Percentiles rank a stretch among this genome's conserved stretches.
Evolutionary conservation across 2,329 filamentous ascomycete genomes (phyloP).

Genomic region (Neophaeococcomyces aloes): DNA sequence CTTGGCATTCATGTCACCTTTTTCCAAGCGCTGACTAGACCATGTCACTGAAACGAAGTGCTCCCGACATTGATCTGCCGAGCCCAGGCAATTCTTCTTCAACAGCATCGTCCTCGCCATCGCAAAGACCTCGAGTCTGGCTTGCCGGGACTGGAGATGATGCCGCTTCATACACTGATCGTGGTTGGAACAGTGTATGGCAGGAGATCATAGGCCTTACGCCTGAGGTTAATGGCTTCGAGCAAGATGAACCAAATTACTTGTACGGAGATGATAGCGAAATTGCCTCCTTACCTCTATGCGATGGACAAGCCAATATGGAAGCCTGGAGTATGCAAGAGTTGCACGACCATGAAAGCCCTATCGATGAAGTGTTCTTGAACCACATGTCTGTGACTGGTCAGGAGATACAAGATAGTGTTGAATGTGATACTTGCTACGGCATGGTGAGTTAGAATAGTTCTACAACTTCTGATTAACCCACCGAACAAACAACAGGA

Average conservation of each 20-base stretch:
- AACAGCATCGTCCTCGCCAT: neutral
- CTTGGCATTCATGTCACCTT: too few species aligned
- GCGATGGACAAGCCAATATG: conserved; percentile 4
- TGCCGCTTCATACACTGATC: neutral
- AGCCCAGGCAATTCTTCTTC: too few species aligned
- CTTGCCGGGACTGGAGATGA: neutral
- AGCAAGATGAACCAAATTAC: too few species aligned
- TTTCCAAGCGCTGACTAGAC: neutral
- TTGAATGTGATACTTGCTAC: conserved; percentile 7
- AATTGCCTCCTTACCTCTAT: neutral
- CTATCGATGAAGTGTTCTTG: neutral
- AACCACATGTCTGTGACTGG: too few species aligned
- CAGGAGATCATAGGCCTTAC: conserved; percentile 7
- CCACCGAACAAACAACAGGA: too few species aligned
- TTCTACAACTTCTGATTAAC: too few species aligned
- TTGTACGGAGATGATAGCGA: neutral
- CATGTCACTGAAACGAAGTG: neutral
- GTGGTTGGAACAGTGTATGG: conserved; percentile 8
- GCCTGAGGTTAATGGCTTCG: neutral
- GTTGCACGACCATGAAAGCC: neutral
- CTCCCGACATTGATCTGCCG: neutral
- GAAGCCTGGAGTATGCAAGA: conserved; percentile 4
- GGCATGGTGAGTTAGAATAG: conserved; percentile 11
- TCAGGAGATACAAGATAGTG: neutral
- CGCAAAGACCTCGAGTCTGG: neutral